These are phyloP conservation scores for Mrakia frigida DNA, from an alignment of 768 basidiomycete species.

Conservation along the genomic window DNA sequence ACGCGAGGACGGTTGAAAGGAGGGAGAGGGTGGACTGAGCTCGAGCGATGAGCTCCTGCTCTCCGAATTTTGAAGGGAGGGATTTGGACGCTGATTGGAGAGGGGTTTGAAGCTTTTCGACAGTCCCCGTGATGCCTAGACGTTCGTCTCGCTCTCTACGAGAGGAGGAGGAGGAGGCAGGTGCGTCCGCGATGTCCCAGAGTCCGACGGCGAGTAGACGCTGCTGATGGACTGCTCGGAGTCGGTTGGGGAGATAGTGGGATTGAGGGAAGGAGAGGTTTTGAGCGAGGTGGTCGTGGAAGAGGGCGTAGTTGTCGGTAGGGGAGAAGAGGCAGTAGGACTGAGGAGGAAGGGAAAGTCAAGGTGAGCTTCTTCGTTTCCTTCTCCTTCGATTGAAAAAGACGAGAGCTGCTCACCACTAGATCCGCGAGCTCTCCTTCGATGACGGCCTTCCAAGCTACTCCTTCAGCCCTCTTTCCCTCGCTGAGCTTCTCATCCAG, in stretches of 20 bases:
- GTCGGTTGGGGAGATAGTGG: slow-evolving; percentile 25
- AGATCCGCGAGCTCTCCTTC: slow-evolving; percentile 31
- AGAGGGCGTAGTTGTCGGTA: slow-evolving; percentile 20
- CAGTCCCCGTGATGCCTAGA: slow-evolving; percentile 18
- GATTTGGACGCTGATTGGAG: slow-evolving; percentile 21
- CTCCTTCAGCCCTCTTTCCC: slow-evolving; percentile 15
- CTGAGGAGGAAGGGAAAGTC: background rate
- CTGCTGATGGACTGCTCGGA: slow-evolving; percentile 21
- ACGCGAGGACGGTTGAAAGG: slow-evolving; percentile 23
- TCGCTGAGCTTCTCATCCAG: slow-evolving; percentile 20
- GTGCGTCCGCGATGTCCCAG: slow-evolving; percentile 19
- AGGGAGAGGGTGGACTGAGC: slow-evolving; percentile 20
- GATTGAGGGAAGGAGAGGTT: slow-evolving; percentile 32
- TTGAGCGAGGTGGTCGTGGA: slow-evolving; percentile 26
- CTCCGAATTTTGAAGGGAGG: slow-evolving; percentile 18
- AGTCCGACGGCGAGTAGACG: slow-evolving; percentile 22
- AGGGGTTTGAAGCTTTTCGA: slow-evolving; percentile 20
- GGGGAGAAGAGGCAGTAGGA: slow-evolving; percentile 27
- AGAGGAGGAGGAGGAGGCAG: background rate
- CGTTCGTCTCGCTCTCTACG: background rate
- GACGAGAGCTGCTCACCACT: background rate
- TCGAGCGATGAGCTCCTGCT: slow-evolving; percentile 12
- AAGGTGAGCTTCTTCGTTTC: background rate
- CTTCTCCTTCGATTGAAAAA: background rate
- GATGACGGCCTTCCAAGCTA: slow-evolving; percentile 28